These are phyloP conservation scores for Aspergillus tubingensis DNA, from an alignment of 2,329 filamentous ascomycete genomes.

Conservation along the genomic window DNA sequence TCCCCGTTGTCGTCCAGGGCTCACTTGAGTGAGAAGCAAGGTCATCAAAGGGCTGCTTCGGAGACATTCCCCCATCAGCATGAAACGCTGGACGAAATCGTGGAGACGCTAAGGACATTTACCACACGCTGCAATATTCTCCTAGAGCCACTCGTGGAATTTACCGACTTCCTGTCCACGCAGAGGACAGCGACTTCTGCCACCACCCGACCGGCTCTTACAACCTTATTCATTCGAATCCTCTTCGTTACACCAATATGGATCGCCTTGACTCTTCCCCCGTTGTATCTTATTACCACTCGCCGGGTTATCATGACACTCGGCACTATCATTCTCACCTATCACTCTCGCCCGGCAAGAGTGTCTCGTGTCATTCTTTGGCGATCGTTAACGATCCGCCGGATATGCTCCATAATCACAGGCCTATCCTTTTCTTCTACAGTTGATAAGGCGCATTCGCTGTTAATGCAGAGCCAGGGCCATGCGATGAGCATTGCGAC, in stretches of 20 bases:
- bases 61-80: slow-evolving; percentile 76
- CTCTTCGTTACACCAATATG: slow-evolving; percentile 85
- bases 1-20: slow-evolving; percentile 86
- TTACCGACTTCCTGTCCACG: slow-evolving; percentile 92
- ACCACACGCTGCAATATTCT: slow-evolving; percentile 90
- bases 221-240: slow-evolving; percentile 84
- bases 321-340: slow-evolving; percentile 85
- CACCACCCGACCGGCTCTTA: slow-evolving; percentile 86
- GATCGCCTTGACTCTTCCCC: slow-evolving; percentile 79
- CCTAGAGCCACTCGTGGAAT: slow-evolving; percentile 79
- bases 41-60: slow-evolving; percentile 51
- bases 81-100: slow-evolving; percentile 95
- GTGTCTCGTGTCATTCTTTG: slow-evolving; percentile 86
- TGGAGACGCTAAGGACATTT: slow-evolving; percentile 87
- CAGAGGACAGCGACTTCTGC: slow-evolving; percentile 88
- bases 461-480: slow-evolving; percentile 46
- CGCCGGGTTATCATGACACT: slow-evolving; percentile 78
- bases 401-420: slow-evolving; percentile 70
- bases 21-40: slow-evolving; percentile 67
- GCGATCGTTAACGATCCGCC: slow-evolving; percentile 76
- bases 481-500: slow-evolving; percentile 52
- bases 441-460: slow-evolving; percentile 24
- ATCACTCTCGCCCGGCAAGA: slow-evolving; percentile 84
- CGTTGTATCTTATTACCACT: slow-evolving; percentile 81
- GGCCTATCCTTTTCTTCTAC: slow-evolving; percentile 67